Conservation (phyloP, 2,329 filamentous ascomycete genomes). For the Cordyceps cateniannulata region DNA sequence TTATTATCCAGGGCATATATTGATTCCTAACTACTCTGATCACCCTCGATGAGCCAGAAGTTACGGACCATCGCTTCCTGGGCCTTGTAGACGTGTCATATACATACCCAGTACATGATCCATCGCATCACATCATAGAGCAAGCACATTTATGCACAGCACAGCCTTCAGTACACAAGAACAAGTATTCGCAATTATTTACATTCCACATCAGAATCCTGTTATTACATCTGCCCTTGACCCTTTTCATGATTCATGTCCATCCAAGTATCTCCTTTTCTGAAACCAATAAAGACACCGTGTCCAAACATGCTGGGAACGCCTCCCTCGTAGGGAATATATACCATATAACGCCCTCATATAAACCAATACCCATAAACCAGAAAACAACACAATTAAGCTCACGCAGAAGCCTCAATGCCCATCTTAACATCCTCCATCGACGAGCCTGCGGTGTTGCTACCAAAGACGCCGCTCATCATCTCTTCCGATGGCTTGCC, state of each 20-base stretch:
- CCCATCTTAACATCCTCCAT: constrained; percentile 12
- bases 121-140: too few species aligned
- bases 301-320: neutral
- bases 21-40: too few species aligned
- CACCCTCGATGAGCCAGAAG: too few species aligned
- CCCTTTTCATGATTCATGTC: neutral
- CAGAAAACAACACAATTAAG: neutral
- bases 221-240: neutral
- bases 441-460: neutral
- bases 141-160: too few species aligned
- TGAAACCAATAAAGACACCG: neutral
- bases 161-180: neutral
- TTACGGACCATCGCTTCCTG: too few species aligned
- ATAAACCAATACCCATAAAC: neutral
- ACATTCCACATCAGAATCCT: neutral
- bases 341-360: neutral
- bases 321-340: neutral
- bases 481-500: constrained; percentile 30
- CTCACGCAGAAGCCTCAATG: constrained; percentile 9
- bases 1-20: neutral
- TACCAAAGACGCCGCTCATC: constrained; percentile 27
- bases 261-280: neutral
- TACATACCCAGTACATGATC: neutral
- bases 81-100: too few species aligned
- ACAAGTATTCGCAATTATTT: neutral